A percentile compares a stretch with the other conserved stretches of the same genome.
Conservation (phyloP, 805 yeast species). For the Yueomyces sinensis region DNA sequence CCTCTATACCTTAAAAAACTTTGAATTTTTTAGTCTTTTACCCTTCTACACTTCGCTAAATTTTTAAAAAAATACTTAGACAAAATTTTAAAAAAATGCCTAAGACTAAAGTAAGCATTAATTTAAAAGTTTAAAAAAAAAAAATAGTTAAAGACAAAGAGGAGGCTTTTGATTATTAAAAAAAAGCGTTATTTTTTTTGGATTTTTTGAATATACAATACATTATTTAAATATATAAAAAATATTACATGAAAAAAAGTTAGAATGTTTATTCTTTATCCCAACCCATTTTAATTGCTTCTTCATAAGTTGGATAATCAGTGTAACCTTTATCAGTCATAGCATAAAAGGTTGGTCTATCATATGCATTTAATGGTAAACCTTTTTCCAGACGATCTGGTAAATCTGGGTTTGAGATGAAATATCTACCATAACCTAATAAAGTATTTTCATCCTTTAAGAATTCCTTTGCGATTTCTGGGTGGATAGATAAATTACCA, state of each 20-base stretch:
- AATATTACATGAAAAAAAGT: too few species aligned
- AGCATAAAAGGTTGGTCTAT: slow-evolving; percentile 36
- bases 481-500: slow-evolving; percentile 23
- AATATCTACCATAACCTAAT: slow-evolving; percentile 33
- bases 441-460: slow-evolving; percentile 31
- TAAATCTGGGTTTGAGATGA: slow-evolving; percentile 44
- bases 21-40: too few species aligned
- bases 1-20: too few species aligned
- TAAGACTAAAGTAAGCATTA: too few species aligned
- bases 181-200: not conserved
- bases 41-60: too few species aligned
- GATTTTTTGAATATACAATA: too few species aligned
- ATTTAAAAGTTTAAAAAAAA: too few species aligned
- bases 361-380: slow-evolving; percentile 29
- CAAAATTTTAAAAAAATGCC: too few species aligned
- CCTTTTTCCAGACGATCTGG: slow-evolving; percentile 30
- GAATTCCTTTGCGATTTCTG: slow-evolving; percentile 18
- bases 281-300: slow-evolving; percentile 12
- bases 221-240: too few species aligned
- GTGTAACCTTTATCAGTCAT: slow-evolving; percentile 27
- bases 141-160: not conserved
- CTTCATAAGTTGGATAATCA: slow-evolving; percentile 28
- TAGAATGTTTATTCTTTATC: slow-evolving; percentile 2
- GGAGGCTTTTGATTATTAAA: not conserved
- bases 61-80: too few species aligned